Evolutionary conservation across 2,329 filamentous ascomycete genomes (phyloP).

Genomic region (Ascocoryne sarcoides): DNA sequence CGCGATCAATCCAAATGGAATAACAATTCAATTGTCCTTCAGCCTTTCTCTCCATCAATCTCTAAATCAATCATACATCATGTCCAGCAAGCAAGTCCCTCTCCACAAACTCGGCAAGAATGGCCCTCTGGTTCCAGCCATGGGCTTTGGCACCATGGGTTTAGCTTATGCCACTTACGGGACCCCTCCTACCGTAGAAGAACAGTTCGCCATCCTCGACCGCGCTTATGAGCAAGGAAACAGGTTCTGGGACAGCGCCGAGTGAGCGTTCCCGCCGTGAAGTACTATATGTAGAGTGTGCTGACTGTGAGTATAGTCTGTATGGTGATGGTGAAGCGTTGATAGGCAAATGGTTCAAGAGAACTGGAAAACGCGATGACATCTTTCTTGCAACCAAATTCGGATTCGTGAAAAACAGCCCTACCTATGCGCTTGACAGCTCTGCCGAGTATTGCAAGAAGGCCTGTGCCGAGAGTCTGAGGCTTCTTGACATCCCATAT

Average conservation of each 20-base stretch:
- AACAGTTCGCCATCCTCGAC: slow-evolving; percentile 32
- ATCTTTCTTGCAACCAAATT: slow-evolving; percentile 47
- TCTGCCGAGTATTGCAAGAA: slow-evolving; percentile 34
- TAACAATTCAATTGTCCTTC: too few relatives aligned
- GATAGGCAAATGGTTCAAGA: slow-evolving; percentile 39
- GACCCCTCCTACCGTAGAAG: slow-evolving; percentile 22
- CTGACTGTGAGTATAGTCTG: slow-evolving; percentile 5
- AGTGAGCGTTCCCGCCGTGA: slow-evolving; percentile 7
- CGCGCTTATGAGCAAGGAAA: slow-evolving; percentile 30
- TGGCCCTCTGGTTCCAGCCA: slow-evolving; percentile 23
- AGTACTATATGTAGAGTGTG: background rate
- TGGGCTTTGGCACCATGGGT: slow-evolving; percentile 28
- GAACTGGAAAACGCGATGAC: slow-evolving; percentile 34
- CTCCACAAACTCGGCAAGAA: slow-evolving; percentile 22
- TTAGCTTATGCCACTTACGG: slow-evolving; percentile 15
- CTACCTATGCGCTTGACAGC: slow-evolving; percentile 23
- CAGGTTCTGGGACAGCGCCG: slow-evolving; percentile 24
- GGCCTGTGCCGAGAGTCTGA: slow-evolving; percentile 33
- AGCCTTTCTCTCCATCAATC: too few relatives aligned
- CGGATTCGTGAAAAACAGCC: slow-evolving; percentile 17
- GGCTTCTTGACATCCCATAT: slow-evolving; percentile 31
- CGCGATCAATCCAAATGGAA: too few relatives aligned
- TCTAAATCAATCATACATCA: too few relatives aligned
- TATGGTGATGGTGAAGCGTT: slow-evolving; percentile 35
- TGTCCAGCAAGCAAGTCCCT: slow-evolving; percentile 8